Evolutionary conservation across 768 basidiomycete species (phyloP).

Genomic region (Heimioporus sp.): DNA sequence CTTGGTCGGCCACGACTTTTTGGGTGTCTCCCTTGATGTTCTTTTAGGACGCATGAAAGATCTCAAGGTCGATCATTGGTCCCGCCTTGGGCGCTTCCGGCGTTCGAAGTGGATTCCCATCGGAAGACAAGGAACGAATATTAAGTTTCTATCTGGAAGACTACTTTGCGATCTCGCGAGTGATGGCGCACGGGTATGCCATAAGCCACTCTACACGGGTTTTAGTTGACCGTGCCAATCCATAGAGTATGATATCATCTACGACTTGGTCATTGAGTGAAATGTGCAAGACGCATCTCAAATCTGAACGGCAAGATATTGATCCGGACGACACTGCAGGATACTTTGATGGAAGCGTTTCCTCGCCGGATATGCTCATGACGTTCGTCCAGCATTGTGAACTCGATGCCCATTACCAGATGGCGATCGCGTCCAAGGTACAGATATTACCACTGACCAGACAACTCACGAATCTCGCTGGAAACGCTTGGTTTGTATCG

Average conservation of each 20-base stretch:
- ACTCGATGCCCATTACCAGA: constrained; percentile 93
- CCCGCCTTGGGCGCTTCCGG: constrained; percentile 87
- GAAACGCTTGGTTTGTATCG: constrained; percentile 83
- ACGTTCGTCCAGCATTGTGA: constrained; percentile 94
- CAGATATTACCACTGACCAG: constrained; percentile 91
- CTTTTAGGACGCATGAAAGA: constrained; percentile 89
- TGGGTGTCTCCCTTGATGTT: constrained; percentile 87
- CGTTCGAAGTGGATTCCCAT: constrained; percentile 80
- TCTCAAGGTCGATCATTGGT: constrained; percentile 91
- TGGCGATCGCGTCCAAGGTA: constrained; percentile 94
- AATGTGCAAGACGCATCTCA: constrained; percentile 91
- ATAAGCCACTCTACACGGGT: background rate
- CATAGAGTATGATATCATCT: constrained; percentile 91
- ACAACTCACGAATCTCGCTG: constrained; percentile 93
- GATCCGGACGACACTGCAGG: constrained; percentile 92
- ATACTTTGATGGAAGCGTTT: constrained; percentile 83
- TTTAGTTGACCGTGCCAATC: background rate
- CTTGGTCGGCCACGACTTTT: constrained; percentile 92
- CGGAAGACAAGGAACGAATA: constrained; percentile 79
- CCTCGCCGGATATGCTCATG: constrained; percentile 72
- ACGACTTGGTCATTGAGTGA: constrained; percentile 98
- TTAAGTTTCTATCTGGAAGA: constrained; percentile 80
- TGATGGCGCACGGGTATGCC: constrained; percentile 84
- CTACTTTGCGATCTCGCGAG: constrained; percentile 91
- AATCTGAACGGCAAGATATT: constrained; percentile 85